Evolutionary conservation across 345 rosid species (phyloP), one percentile per base, ranked within the genome.

Genomic region (Psidium friedrichsthalianum): DNA sequence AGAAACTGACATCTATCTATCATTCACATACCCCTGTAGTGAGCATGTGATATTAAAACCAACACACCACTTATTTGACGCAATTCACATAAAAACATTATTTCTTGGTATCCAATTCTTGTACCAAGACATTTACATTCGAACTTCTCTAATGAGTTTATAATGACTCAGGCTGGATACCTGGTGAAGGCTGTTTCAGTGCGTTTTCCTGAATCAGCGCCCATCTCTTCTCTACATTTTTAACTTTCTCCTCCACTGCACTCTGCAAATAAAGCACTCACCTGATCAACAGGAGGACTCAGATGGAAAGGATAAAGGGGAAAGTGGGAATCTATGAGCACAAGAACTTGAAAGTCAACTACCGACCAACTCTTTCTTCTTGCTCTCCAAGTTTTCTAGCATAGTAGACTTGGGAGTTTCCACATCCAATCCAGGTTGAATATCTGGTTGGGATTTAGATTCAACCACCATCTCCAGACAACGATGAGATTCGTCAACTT

Each of bases 141-240:
- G 42, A 22, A 61, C 5, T 64, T 44, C 14, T 58, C 29, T n/a
- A 49, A 42, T 40, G 22, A 11, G 8, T 56, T 59, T 24, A 84
- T 21, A 56, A 59, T 51, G 13, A 27, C 83, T 51, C 36, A 61
- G 29, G 54, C 49, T 27, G 52, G 51, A 86, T 90, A 95, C 99
- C 98, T 89, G 98, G 98, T 57, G 96, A 91, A 88, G 97, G 96
- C 91, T 92, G 95, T 90, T 91, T 95, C 88, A 91, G 85, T 54
- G 96, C 94, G 88, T 87, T 89, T 54, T 93, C 93, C 92, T 97
- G 98, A 90, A 92, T 69, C 88, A 82, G 87, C 61, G 88, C 90
- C 98, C 98, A 97, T 76, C 86, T 93, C 85, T 87, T 92, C 90
- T 95, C 99, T 86, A 96, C 92, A 85, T 90, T 93, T 87, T 87